phyloP scores from a whole-genome alignment of 1,139 yeast species.

The Hemisphaericaspora lyxosophila region DNA sequence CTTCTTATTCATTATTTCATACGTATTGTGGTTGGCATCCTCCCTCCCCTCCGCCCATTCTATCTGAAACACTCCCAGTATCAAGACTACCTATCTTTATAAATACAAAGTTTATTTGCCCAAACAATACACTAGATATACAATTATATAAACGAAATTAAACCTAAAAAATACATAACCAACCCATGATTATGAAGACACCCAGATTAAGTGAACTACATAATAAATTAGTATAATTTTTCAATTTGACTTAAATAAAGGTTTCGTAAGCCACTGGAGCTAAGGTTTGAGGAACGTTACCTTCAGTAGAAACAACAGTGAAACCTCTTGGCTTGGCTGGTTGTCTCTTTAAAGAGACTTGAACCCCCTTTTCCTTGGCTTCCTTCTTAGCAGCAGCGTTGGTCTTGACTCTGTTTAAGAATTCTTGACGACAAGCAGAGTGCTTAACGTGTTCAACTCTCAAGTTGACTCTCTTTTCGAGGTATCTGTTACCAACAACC shows the following conservation, averaged over 20 bases:
- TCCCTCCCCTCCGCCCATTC: no score
- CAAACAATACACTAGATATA: slow-evolving; percentile 18
- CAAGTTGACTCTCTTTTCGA: slow-evolving; percentile 97
- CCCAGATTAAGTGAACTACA: slow-evolving; percentile 1
- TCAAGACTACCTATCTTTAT: no score
- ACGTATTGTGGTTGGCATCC: no score
- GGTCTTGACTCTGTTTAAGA: slow-evolving; percentile 95
- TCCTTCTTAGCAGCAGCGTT: slow-evolving; percentile 92
- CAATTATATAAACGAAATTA: slow-evolving; percentile 13
- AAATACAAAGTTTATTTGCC: slow-evolving; percentile 11
- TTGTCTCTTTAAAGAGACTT: slow-evolving; percentile 94
- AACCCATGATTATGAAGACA: slow-evolving; percentile 4
- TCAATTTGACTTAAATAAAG: slow-evolving; percentile 1
- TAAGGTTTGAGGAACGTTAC: slow-evolving; percentile 91
- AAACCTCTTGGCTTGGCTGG: slow-evolving; percentile 97
- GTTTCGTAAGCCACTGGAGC: slow-evolving; percentile 90
- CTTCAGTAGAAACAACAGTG: slow-evolving; percentile 73
- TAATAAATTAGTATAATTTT: neutral
- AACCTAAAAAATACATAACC: slow-evolving; percentile 2
- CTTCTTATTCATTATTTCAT: no score
- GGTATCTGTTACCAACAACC: slow-evolving; percentile 98
- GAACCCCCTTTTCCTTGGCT: slow-evolving; percentile 93
- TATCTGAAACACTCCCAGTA: no score
- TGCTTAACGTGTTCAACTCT: slow-evolving; percentile 99
- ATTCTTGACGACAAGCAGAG: slow-evolving; percentile 99